Conservation (phyloP, 2,329 filamentous ascomycete species). For the Diplodia intermedia region DNA sequence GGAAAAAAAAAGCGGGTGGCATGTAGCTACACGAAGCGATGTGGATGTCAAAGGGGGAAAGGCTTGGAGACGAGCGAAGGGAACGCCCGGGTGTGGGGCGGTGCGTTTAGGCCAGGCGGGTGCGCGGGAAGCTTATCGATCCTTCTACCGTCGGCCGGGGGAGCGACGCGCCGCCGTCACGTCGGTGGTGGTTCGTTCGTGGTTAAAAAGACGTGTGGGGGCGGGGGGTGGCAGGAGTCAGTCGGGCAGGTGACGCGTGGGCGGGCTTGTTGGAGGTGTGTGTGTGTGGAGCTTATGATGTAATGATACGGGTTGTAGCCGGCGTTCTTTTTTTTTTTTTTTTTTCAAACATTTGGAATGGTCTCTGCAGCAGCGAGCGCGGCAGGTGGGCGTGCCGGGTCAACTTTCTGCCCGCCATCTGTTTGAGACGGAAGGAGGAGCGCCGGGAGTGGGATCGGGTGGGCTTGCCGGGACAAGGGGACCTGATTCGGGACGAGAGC, state of each 20-base stretch:
- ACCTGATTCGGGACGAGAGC: neutral
- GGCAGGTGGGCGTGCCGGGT: neutral
- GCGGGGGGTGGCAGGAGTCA: neutral
- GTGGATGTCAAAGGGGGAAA: neutral
- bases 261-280: too few relatives aligned
- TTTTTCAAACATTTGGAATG: neutral
- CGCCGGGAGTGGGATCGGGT: neutral
- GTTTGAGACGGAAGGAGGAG: neutral
- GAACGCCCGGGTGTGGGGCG: constrained; percentile 1
- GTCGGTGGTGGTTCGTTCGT: neutral
- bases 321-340: neutral
- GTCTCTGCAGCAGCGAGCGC: neutral
- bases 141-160: constrained; percentile 18
- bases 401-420: neutral
- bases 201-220: neutral
- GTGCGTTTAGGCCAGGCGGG: neutral
- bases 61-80: neutral
- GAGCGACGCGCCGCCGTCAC: neutral
- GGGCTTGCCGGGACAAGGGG: neutral
- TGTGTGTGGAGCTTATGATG: neutral
- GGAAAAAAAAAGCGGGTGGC: too few relatives aligned
- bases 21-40: too few relatives aligned
- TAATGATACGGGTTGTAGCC: neutral
- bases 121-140: constrained; percentile 28
- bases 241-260: constrained; percentile 2